Percentiles rank a stretch among this genome's conserved stretches.
These are phyloP conservation scores for Parastagonospora nodorum DNA, from an alignment of 2,329 filamentous ascomycete species.

Conservation along the genomic window DNA sequence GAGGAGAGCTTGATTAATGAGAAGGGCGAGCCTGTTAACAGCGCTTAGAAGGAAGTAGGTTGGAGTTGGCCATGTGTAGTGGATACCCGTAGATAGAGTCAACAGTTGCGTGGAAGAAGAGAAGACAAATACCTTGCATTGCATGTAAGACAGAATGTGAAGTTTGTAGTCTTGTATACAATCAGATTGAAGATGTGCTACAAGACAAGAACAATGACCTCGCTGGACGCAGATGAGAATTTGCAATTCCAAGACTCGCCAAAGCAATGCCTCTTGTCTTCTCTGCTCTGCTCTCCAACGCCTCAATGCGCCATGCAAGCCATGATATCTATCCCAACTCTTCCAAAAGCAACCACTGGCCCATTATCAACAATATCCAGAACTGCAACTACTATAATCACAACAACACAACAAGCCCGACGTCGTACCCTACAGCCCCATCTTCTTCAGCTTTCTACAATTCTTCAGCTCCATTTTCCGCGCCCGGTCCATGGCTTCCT, in stretches of 20 bases:
- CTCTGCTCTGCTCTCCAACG: no score
- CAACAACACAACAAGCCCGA: neutral
- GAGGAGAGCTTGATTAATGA: conserved; percentile 76
- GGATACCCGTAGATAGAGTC: no score
- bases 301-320: neutral
- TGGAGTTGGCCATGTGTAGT: neutral
- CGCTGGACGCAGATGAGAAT: no score
- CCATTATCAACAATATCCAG: neutral
- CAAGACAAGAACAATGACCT: no score
- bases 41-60: conserved; percentile 3
- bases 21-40: conserved; percentile 48
- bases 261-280: no score
- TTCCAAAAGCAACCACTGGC: neutral
- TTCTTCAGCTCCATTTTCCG: conserved; percentile 63
- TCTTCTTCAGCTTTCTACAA: conserved; percentile 61
- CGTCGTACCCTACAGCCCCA: conserved; percentile 36
- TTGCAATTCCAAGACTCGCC: no score
- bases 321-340: neutral
- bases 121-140: no score
- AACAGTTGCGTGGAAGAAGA: no score
- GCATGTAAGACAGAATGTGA: no score
- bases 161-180: no score
- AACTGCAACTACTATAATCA: neutral
- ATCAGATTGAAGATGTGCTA: no score
- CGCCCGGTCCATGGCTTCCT: conserved; percentile 77